phyloP scores from a whole-genome alignment of 352 stramenopile species.

The Globisporangium sylvaticum region DNA sequence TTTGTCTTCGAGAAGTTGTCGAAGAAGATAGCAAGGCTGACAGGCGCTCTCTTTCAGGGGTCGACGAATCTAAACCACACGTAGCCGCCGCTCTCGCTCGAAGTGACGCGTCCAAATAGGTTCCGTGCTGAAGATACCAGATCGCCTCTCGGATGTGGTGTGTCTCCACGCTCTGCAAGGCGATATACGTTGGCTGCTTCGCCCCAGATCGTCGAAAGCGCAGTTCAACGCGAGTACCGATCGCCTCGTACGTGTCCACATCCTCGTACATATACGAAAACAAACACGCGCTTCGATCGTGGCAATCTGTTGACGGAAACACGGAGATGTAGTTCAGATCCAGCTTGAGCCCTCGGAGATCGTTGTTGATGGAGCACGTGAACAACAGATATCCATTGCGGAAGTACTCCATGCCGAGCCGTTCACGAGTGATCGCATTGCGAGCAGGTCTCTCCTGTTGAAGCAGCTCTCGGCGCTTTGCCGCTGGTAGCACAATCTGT shows the following conservation, averaged over 20 bases:
- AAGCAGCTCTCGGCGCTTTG: constrained; percentile 47
- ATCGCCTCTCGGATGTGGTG: constrained; percentile 65
- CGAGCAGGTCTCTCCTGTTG: constrained; percentile 47
- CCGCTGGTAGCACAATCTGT: constrained; percentile 23
- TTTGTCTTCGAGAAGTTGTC: constrained; percentile 13
- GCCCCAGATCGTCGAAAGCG: constrained; percentile 40
- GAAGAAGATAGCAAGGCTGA: neutral
- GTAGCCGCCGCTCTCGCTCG: constrained; percentile 21
- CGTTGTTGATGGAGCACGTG: constrained; percentile 52
- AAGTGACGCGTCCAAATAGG: constrained; percentile 35
- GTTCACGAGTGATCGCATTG: constrained; percentile 36
- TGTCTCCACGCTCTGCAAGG: constrained; percentile 50
- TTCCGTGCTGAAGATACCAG: constrained; percentile 51
- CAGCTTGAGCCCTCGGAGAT: constrained; percentile 50
- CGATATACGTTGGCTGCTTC: constrained; percentile 60
- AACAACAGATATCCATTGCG: constrained; percentile 46
- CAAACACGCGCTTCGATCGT: constrained; percentile 59
- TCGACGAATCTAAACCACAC: neutral
- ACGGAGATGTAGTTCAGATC: constrained; percentile 45
- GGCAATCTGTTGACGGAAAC: constrained; percentile 50
- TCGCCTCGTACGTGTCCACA: constrained; percentile 46
- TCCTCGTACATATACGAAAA: constrained; percentile 65
- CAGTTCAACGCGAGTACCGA: constrained; percentile 41
- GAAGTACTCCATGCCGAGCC: constrained; percentile 52
- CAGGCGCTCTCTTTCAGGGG: neutral